Conservation (phyloP, 208 protist genomes). For the Leishmania mexicana region DNA sequence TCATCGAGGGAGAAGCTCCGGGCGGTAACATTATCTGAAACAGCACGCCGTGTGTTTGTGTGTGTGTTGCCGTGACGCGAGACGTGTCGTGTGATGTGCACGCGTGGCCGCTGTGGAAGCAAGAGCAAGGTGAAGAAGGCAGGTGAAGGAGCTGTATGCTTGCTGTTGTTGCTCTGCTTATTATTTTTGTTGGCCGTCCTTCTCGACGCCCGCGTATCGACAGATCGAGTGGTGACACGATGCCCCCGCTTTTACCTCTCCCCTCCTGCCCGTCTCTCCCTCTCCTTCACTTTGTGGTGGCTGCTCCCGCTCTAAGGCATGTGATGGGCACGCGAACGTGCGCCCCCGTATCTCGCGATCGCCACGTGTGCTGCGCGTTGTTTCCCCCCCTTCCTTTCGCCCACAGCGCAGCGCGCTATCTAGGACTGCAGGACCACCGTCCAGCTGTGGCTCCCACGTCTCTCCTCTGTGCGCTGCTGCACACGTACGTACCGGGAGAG, state of each 20-base stretch:
- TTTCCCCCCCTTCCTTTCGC: too few species aligned
- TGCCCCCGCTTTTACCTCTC: neutral
- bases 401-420: neutral
- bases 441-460: neutral
- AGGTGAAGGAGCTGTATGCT: neutral
- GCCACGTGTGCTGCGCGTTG: neutral
- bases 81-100: neutral
- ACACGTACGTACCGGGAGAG: neutral
- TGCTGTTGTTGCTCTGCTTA: neutral
- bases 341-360: neutral
- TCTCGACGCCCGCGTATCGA: neutral
- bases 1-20: conserved; percentile 73
- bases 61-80: neutral
- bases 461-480: neutral
- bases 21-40: conserved; percentile 40
- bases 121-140: neutral
- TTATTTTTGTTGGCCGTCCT: neutral
- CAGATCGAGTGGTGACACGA: neutral
- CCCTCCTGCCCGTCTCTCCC: neutral
- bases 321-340: neutral
- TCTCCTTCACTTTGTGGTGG: neutral
- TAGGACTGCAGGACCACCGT: neutral
- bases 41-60: neutral
- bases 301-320: neutral
- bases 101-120: neutral